Evolutionary conservation across 2,329 filamentous ascomycete species (phyloP).

Genomic region (Diaporthe vaccinii): DNA sequence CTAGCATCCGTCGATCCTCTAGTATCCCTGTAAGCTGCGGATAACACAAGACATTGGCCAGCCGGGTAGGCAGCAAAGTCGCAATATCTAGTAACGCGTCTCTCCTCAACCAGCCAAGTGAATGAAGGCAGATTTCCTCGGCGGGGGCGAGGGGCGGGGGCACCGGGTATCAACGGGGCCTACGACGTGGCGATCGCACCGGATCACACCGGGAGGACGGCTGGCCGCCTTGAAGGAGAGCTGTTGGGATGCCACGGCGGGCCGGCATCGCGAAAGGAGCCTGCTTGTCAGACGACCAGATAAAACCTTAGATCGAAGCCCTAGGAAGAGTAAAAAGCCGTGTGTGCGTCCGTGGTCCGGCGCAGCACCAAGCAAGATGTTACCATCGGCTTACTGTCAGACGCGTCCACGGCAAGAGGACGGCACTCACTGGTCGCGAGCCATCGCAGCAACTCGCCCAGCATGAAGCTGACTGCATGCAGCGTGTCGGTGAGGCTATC

Average conservation of each 20-base stretch:
- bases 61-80: slow-evolving; percentile 21
- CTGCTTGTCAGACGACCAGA: not conserved
- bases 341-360: not conserved
- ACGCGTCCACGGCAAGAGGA: slow-evolving; percentile 23
- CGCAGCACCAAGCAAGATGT: not conserved
- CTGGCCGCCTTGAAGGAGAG: not conserved
- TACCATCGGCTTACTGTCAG: slow-evolving; percentile 30
- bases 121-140: not conserved
- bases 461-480: slow-evolving; percentile 35
- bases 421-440: slow-evolving; percentile 5
- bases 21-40: not conserved
- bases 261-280: not conserved
- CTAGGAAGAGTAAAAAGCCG: too few species aligned
- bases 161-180: not conserved
- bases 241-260: not conserved
- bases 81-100: not conserved
- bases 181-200: slow-evolving; percentile 12
- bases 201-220: slow-evolving; percentile 5
- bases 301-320: not conserved
- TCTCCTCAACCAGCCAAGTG: not conserved
- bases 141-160: too few species aligned
- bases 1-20: not conserved
- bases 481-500: slow-evolving; percentile 26
- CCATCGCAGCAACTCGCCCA: not conserved
- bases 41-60: not conserved